Evolutionary conservation across 1,284 basidiomycete species (phyloP).

Genomic region (Leccinum solheimii): DNA sequence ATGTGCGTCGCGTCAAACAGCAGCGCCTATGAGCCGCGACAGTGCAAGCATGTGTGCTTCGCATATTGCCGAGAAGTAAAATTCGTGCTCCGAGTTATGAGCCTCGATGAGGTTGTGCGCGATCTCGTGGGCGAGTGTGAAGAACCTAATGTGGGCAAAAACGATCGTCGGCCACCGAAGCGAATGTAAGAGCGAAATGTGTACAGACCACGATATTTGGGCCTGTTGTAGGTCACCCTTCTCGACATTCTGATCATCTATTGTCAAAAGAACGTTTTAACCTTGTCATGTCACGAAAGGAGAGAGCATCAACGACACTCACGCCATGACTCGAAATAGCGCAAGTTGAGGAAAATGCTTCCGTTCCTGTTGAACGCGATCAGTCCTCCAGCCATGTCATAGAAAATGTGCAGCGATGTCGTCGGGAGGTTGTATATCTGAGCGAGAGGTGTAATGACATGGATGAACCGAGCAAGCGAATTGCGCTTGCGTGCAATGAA

Average conservation of each 20-base stretch:
- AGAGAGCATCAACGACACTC: conserved; percentile 35
- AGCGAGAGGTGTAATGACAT: conserved; percentile 57
- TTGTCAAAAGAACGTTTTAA: conserved; percentile 30
- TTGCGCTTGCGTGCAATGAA: conserved; percentile 57
- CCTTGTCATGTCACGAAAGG: no score
- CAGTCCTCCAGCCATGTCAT: conserved; percentile 75
- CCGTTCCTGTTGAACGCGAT: conserved; percentile 96
- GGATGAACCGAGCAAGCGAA: conserved; percentile 66
- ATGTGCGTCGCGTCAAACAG: background rate
- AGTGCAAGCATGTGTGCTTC: conserved; percentile 56
- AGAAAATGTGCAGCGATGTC: conserved; percentile 83
- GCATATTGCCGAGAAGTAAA: conserved; percentile 90
- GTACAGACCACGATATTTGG: conserved; percentile 71
- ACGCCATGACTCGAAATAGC: conserved; percentile 91
- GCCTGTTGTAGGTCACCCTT: conserved; percentile 64
- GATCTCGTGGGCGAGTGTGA: conserved; percentile 90
- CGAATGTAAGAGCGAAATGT: background rate
- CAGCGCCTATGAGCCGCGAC: conserved; percentile 19
- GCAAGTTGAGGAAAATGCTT: conserved; percentile 86
- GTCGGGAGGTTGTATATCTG: conserved; percentile 65
- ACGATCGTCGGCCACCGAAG: background rate
- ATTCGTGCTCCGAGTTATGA: conserved; percentile 87
- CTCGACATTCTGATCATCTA: conserved; percentile 72
- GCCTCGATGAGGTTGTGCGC: conserved; percentile 80
- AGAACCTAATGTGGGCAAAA: conserved; percentile 59